Evolutionary conservation across 129 eudicot genomes (phyloP).

Genomic region (Flaveria bidentis): DNA sequence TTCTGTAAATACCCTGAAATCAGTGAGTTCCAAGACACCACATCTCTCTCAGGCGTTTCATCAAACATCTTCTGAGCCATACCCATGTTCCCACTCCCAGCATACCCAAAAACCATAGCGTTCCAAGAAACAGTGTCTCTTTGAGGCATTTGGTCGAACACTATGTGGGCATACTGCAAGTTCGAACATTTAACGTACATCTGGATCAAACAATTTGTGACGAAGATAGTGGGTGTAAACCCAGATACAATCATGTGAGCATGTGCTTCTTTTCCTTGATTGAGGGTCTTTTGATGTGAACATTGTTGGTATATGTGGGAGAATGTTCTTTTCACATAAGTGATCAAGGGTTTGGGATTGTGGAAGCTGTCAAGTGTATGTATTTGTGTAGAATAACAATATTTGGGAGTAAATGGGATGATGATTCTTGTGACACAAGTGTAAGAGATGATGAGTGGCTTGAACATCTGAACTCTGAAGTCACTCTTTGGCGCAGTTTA

Average conservation of each 20-base stretch:
- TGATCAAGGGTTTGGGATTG: conserved; percentile 29
- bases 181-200: conserved; percentile 60
- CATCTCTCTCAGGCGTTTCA: conserved; percentile 61
- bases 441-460: conserved; percentile 27
- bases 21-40: conserved; percentile 83
- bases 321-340: conserved; percentile 52
- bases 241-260: conserved; percentile 73
- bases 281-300: conserved; percentile 47
- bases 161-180: conserved; percentile 52
- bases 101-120: conserved; percentile 68
- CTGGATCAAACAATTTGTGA: conserved; percentile 76
- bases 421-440: conserved; percentile 25
- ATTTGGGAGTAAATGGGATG: conserved; percentile 15
- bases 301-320: conserved; percentile 85
- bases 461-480: conserved; percentile 44
- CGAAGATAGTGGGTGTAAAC: conserved; percentile 74
- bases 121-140: conserved; percentile 76
- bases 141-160: conserved; percentile 76
- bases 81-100: conserved; percentile 46
- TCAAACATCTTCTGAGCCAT: conserved; percentile 55
- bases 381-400: conserved; percentile 13
- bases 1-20: conserved; percentile 80
- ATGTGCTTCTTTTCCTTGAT: conserved; percentile 80
- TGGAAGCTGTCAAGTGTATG: conserved; percentile 20
- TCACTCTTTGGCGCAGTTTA: conserved; percentile 49